Base-by-base conservation (phyloP, 2,329 filamentous ascomycete species). In the Colletotrichum higginsianum region DNA sequence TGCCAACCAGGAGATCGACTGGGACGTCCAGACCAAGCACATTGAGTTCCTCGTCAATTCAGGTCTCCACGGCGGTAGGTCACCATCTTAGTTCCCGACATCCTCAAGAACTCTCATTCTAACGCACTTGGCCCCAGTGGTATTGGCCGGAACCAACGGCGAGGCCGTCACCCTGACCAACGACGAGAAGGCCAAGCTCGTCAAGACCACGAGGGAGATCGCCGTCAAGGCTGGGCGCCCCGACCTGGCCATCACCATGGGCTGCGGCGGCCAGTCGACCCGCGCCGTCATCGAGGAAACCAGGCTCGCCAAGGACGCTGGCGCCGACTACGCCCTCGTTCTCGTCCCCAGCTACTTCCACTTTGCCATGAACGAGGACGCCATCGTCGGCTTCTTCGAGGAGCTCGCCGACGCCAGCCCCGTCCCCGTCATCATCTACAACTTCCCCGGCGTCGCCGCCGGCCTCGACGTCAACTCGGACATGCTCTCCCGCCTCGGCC, bases 311-410 rank as follows among this genome's bases (percentile, higher is more conserved):
- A 85, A 86, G 57, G 85, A 86, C 9, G 86, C 89, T 15, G 92
- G 92, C 42, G 91, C 90, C 71, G 90, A 93, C 79, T 92, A 89
- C 75, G 90, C 88, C 1, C 85, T 94, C 46, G 87, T 93, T 0
- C 86, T 94, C 9, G 90, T 91, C 12, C 91, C 92, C n/a, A 90
- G 88, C 75, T 94, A 93, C 82, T 94, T 93, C 81, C 89, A 91
- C 78, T 84, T 88, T 40, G 84, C 91, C 55, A 90, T 93, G 80
- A 87, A 83, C 56, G 84, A 86, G 67, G 87, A 89, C 16, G 87
- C 89, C 2, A 85, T 93, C 40, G 83, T 89, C 61, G 84, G 86
- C 26, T 93, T 92, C 81, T 94, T 93, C 81, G 82, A 84, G 55
- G 88, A 90, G 72, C 80, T 92, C 4, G 92, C 92, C 2, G 84